A percentile compares a stretch with the other conserved stretches of the same genome.
Evolutionary conservation across 371 early-diverging fungal genomes (phyloP).

Genomic region (Circinella minor): DNA sequence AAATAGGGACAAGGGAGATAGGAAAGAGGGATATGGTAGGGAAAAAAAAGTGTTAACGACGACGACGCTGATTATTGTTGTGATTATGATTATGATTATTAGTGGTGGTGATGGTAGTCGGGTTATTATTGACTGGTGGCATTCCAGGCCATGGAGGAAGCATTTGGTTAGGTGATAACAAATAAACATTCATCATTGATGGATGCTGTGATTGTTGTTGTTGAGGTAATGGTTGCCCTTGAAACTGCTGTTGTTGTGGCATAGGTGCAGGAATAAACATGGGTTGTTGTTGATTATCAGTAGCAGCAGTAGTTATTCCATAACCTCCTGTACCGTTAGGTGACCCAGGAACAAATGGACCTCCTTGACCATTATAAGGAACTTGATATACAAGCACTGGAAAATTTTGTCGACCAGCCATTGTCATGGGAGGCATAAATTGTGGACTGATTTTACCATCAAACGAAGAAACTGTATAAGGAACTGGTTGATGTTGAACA

Average conservation of each 20-base stretch:
- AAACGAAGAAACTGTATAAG: not conserved
- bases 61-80: conserved; percentile 13
- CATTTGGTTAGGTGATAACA: conserved; percentile 6
- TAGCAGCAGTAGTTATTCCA: conserved; percentile 6
- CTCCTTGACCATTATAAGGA: conserved; percentile 8
- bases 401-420: conserved; percentile 16
- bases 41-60: not conserved
- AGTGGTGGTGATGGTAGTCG: not conserved
- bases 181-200: not conserved
- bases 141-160: conserved; percentile 16
- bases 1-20: not conserved
- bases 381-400: conserved; percentile 29
- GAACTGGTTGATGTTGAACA: not conserved
- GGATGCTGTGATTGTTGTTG: conserved; percentile 8
- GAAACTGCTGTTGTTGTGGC: not conserved
- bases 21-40: not conserved
- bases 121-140: conserved; percentile 2
- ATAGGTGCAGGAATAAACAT: not conserved
- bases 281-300: conserved; percentile 18
- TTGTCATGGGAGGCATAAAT: not conserved
- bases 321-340: not conserved
- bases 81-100: not conserved
- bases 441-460: conserved; percentile 5
- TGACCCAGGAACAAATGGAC: conserved; percentile 7
- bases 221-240: too few relatives aligned